Percentiles rank a stretch among this genome's conserved stretches.
These are phyloP conservation scores for Paralagenidium karlingii DNA, from an alignment of 352 stramenopile genomes.

Conservation along the genomic window DNA sequence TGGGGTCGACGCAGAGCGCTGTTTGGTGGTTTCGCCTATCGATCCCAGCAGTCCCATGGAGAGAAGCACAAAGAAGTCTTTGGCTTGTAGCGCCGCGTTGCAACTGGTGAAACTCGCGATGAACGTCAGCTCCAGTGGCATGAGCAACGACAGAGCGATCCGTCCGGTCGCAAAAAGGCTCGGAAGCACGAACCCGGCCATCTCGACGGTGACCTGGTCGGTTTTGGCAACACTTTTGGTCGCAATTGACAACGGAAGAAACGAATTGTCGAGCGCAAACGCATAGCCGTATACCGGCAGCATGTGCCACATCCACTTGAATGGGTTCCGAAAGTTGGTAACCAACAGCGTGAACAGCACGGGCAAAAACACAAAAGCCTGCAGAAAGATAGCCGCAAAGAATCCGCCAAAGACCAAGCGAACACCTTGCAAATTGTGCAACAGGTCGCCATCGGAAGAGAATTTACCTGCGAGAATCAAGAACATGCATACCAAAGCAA, in stretches of 20 bases:
- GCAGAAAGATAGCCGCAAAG: too few relatives aligned
- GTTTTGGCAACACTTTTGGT: slow-evolving; percentile 43
- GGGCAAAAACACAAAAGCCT: too few relatives aligned
- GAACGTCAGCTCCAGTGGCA: slow-evolving; percentile 36
- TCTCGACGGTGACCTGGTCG: slow-evolving; percentile 24
- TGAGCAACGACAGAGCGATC: slow-evolving; percentile 21
- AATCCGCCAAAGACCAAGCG: slow-evolving; percentile 1
- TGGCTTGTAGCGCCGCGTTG: slow-evolving; percentile 10
- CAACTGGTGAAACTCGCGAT: slow-evolving; percentile 39
- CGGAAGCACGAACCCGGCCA: slow-evolving; percentile 52
- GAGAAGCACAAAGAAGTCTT: slow-evolving; percentile 28
- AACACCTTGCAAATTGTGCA: slow-evolving; percentile 2
- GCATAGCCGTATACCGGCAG: slow-evolving; percentile 31
- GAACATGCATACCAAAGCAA: slow-evolving; percentile 28
- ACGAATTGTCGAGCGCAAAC: slow-evolving; percentile 22
- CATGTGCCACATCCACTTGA: slow-evolving; percentile 27
- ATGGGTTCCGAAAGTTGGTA: slow-evolving; percentile 41
- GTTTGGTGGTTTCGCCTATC: slow-evolving; percentile 42
- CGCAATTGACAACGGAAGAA: slow-evolving; percentile 32
- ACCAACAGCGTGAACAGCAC: slow-evolving; percentile 28
- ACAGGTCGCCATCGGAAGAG: slow-evolving; percentile 1
- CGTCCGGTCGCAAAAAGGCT: slow-evolving; percentile 38
- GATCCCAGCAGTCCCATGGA: slow-evolving; percentile 24
- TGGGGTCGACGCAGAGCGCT: slow-evolving; percentile 16
- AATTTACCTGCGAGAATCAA: slow-evolving; percentile 18